A percentile compares a stretch with the other conserved stretches of the same genome.
Conservation (phyloP, 495 filamentous ascomycete species). For the Podospora didyma region DNA sequence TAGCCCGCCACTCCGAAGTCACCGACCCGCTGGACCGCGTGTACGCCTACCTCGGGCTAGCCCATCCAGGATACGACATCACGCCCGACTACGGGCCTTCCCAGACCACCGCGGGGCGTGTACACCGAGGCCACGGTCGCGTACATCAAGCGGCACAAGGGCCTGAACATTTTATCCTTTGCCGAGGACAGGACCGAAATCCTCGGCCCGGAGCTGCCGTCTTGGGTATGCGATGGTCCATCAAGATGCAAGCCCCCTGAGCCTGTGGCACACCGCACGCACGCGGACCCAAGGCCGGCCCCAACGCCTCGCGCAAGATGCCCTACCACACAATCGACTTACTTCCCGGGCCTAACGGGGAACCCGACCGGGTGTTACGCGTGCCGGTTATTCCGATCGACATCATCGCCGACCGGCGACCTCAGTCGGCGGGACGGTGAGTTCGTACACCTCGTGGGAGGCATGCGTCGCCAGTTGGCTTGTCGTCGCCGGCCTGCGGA, state of each 20-base stretch:
- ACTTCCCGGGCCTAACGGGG: not conserved
- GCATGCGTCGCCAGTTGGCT: not conserved
- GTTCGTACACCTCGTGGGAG: not conserved
- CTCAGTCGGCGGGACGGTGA: not conserved
- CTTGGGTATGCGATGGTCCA: constrained; percentile 7
- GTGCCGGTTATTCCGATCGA: not conserved
- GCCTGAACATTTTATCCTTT: not conserved
- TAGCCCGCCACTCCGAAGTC: constrained; percentile 1
- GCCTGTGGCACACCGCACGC: not conserved
- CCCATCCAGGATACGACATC: not conserved
- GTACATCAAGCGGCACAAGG: not conserved
- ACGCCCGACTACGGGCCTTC: not conserved
- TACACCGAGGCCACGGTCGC: constrained; percentile 1
- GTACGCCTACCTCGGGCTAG: constrained; percentile 4
- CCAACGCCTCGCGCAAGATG: not conserved
- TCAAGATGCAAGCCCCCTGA: not conserved
- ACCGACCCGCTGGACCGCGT: constrained; percentile 6
- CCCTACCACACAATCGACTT: not conserved
- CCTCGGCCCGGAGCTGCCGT: not conserved
- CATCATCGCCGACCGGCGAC: not conserved
- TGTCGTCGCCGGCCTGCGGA: not conserved
- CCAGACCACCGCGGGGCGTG: not conserved
- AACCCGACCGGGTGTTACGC: not conserved
- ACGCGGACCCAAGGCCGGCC: not conserved
- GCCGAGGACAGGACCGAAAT: not conserved